phyloP scores from a whole-genome alignment of 2,329 filamentous ascomycete genomes.

The Monilinia polystroma region DNA sequence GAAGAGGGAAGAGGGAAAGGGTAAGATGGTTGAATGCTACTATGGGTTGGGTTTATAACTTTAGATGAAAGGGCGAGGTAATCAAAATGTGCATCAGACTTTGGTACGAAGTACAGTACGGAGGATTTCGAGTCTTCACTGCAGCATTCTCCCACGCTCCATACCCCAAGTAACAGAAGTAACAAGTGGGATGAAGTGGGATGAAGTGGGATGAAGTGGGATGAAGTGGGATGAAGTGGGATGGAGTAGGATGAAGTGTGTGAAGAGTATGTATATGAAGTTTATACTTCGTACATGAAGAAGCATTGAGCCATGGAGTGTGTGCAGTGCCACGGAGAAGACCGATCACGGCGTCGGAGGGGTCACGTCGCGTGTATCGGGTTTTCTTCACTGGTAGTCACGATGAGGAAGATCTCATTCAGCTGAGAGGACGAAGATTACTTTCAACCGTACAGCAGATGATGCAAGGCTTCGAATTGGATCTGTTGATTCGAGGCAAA shows the following conservation, averaged over 20 bases:
- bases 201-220: neutral
- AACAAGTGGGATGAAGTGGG: neutral
- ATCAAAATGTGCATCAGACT: conserved; percentile 5
- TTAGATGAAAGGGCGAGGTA: neutral
- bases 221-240: neutral
- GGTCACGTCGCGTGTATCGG: conserved; percentile 8
- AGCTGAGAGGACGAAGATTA: neutral
- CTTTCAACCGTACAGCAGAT: neutral
- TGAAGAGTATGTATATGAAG: too few species aligned
- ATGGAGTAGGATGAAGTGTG: neutral
- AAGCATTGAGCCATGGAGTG: neutral
- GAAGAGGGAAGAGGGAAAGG: neutral
- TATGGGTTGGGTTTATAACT: neutral
- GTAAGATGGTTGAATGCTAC: neutral
- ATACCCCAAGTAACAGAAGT: neutral
- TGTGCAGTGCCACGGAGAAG: neutral
- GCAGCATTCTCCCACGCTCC: neutral
- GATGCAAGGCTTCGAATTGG: neutral
- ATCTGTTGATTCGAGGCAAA: neutral
- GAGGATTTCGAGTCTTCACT: neutral
- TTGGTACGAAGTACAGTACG: neutral
- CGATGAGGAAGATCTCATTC: neutral
- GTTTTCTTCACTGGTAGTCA: neutral
- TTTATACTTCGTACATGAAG: too few species aligned
- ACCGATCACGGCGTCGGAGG: conserved; percentile 17